phyloP scores from a whole-genome alignment of 371 early-diverging fungal genomes.

The Mortierella sp. region DNA sequence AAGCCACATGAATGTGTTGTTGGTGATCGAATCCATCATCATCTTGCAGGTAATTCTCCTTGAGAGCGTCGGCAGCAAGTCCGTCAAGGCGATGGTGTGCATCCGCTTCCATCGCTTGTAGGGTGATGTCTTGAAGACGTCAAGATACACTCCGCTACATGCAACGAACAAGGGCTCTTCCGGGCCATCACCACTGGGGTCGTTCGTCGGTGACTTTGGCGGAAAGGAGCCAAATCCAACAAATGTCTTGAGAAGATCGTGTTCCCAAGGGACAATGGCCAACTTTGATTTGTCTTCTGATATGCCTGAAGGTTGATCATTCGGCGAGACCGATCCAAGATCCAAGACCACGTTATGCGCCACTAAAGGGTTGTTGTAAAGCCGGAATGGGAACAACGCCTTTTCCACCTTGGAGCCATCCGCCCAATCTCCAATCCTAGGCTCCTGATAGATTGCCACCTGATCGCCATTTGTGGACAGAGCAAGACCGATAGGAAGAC shows the following conservation, averaged over 20 bases:
- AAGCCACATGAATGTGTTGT: constrained; percentile 51
- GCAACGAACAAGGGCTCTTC: constrained; percentile 30
- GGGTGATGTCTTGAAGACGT: constrained; percentile 33
- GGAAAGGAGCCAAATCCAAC: constrained; percentile 68
- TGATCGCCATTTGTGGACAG: constrained; percentile 48
- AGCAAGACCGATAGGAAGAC: constrained; percentile 35
- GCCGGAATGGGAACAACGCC: constrained; percentile 32
- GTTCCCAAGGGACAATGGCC: constrained; percentile 12
- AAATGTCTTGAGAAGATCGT: constrained; percentile 52
- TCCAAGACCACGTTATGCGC: constrained; percentile 19
- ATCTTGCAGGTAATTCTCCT: constrained; percentile 51
- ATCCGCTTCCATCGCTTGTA: constrained; percentile 38
- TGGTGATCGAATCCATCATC: constrained; percentile 52
- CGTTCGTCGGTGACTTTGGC: constrained; percentile 63
- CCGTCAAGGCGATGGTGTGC: constrained; percentile 37
- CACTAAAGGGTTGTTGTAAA: constrained; percentile 45
- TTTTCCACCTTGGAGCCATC: constrained; percentile 23
- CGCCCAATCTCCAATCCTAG: constrained; percentile 44
- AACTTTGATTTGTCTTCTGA: not conserved
- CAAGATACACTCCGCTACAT: constrained; percentile 43
- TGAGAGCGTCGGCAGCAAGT: constrained; percentile 49
- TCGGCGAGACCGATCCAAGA: constrained; percentile 8
- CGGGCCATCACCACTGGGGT: constrained; percentile 16
- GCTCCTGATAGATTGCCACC: constrained; percentile 43
- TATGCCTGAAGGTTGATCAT: not conserved